These are phyloP conservation scores for Sphagnum contortum DNA, from an alignment of 225 moss, liverwort and hornwort species.

Conservation along the genomic window DNA sequence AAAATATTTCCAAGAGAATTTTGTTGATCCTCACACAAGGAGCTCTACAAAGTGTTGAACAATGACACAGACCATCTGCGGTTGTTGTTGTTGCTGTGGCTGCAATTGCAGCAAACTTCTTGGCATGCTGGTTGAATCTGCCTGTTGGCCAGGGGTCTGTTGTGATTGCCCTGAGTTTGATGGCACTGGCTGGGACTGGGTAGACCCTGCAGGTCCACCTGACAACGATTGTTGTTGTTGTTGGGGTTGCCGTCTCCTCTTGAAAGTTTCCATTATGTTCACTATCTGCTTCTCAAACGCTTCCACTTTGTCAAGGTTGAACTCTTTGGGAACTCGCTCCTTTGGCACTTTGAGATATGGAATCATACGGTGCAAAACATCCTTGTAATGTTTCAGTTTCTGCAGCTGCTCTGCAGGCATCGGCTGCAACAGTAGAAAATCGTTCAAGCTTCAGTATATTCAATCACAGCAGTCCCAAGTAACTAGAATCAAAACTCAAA, in stretches of 20 bases:
- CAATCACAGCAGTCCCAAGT: too few relatives aligned
- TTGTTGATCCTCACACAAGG: too few relatives aligned
- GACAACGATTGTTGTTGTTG: constrained; percentile 22
- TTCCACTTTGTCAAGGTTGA: constrained; percentile 98
- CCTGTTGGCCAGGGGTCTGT: constrained; percentile 39
- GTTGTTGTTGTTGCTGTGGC: constrained; percentile 26
- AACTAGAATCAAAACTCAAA: neutral
- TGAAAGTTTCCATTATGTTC: constrained; percentile 98
- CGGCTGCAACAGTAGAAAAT: constrained; percentile 34
- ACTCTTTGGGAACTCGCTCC: constrained; percentile 88
- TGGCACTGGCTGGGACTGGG: constrained; percentile 10
- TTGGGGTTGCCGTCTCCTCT: constrained; percentile 70
- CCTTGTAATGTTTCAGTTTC: constrained; percentile 94
- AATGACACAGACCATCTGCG: constrained; percentile 31
- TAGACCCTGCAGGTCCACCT: constrained; percentile 34
- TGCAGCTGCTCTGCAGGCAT: constrained; percentile 97
- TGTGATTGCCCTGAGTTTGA: constrained; percentile 15
- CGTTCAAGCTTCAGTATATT: too few relatives aligned
- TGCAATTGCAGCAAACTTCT: constrained; percentile 25
- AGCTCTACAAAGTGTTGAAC: too few relatives aligned
- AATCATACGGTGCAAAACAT: constrained; percentile 95
- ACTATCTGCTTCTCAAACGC: constrained; percentile 99
- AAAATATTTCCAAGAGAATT: too few relatives aligned
- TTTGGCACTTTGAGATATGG: constrained; percentile 89
- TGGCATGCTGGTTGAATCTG: constrained; percentile 49